Percentiles rank a stretch among this genome's conserved stretches.
Evolutionary conservation across 2,329 filamentous ascomycete species (phyloP).

Genomic region (Diaporthe citriasiana): DNA sequence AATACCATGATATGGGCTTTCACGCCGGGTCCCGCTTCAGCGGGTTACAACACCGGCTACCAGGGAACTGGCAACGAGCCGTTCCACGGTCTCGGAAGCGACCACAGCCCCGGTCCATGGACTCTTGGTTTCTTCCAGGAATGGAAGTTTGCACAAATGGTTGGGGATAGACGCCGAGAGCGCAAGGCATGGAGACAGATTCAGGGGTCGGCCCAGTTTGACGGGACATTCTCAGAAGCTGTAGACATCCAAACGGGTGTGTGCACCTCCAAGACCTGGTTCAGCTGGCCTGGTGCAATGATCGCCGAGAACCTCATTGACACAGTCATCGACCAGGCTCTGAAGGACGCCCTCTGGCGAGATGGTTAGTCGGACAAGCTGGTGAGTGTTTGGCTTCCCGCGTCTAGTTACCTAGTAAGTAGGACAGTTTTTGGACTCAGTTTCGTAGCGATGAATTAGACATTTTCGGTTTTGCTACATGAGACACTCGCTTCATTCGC

Average conservation of each 20-base stretch:
- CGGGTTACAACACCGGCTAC: conserved; percentile 38
- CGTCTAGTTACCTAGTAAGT: background rate
- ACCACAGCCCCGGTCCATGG: conserved; percentile 43
- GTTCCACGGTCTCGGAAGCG: conserved; percentile 44
- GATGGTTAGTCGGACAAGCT: background rate
- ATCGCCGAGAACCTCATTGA: conserved; percentile 40
- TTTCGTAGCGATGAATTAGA: background rate
- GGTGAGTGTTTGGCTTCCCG: no score
- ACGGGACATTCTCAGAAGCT: conserved; percentile 45
- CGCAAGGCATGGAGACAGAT: conserved; percentile 43
- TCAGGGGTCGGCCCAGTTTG: conserved; percentile 43
- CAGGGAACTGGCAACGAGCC: conserved; percentile 31
- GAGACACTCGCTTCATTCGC: background rate
- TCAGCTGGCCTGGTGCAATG: conserved; percentile 45
- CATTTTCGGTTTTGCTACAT: background rate
- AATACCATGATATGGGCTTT: conserved; percentile 44
- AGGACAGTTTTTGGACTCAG: background rate
- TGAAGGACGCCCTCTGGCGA: background rate
- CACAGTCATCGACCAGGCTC: conserved; percentile 11
- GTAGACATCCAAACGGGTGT: conserved; percentile 40
- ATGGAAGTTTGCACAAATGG: conserved; percentile 41
- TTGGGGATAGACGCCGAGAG: background rate
- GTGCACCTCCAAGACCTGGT: conserved; percentile 46
- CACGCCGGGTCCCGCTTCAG: conserved; percentile 33
- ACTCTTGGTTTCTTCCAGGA: conserved; percentile 45